A percentile compares a stretch with the other conserved stretches of the same genome.
phyloP scores from a whole-genome alignment of 2,329 filamentous ascomycete species.

The Penicillium brevicompactum region DNA sequence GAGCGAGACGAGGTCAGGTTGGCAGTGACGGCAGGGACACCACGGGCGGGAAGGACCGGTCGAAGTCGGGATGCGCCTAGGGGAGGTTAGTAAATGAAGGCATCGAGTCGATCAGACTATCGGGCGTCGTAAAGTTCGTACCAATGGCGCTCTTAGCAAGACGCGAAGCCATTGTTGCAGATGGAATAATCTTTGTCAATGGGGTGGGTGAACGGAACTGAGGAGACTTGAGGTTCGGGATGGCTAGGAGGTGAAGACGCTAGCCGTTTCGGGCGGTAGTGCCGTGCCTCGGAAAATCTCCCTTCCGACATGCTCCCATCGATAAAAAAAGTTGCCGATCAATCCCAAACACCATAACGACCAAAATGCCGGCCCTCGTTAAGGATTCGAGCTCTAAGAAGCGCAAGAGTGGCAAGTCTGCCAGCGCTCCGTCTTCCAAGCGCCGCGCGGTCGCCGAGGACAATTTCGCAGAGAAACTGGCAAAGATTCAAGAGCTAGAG shows the following conservation, averaged over 20 bases:
- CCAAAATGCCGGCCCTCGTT: conserved; percentile 32
- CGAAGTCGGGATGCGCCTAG: conserved; percentile 89
- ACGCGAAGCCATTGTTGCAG: conserved; percentile 91
- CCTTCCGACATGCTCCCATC: conserved; percentile 33
- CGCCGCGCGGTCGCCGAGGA: conserved; percentile 51
- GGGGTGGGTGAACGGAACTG: conserved; percentile 42
- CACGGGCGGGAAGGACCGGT: conserved; percentile 72
- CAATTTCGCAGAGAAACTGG: conserved; percentile 56
- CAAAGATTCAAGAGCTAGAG: conserved; percentile 74
- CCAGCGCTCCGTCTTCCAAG: conserved; percentile 42
- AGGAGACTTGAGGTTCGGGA: conserved; percentile 44
- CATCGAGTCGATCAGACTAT: conserved; percentile 14
- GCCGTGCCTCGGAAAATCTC: conserved; percentile 34
- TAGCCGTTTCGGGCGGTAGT: conserved; percentile 34
- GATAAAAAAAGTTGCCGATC: conserved; percentile 27
- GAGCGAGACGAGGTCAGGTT: conserved; percentile 68
- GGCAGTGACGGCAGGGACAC: conserved; percentile 71
- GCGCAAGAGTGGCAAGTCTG: conserved; percentile 41
- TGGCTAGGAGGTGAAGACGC: conserved; percentile 42
- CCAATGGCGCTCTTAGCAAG: conserved; percentile 93
- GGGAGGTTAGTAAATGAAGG: conserved; percentile 38
- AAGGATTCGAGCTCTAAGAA: conserved; percentile 40
- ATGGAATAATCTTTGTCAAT: conserved; percentile 56
- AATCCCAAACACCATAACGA: conserved; percentile 13
- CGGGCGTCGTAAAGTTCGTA: conserved; percentile 58